These are phyloP conservation scores for Orbilia javanica DNA, from an alignment of 2,329 filamentous ascomycete genomes.

Conservation along the genomic window DNA sequence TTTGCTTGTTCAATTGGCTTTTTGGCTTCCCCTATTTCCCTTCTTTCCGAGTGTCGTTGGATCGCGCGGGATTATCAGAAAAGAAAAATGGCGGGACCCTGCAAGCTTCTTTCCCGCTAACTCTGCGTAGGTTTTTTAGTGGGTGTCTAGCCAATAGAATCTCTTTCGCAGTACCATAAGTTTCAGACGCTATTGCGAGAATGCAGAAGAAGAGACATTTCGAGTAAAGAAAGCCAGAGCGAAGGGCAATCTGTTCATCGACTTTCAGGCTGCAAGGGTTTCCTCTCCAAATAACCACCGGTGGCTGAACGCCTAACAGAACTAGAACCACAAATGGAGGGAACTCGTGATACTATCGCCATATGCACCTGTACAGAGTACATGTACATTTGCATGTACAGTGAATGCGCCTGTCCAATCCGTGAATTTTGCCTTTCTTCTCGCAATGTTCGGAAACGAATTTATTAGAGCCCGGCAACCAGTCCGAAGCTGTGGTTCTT, in stretches of 20 bases:
- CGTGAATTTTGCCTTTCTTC: not conserved
- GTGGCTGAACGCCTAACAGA: constrained; percentile 13
- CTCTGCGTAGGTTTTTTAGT: not conserved
- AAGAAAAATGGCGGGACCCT: not conserved
- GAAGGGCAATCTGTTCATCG: not conserved
- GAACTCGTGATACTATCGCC: not conserved
- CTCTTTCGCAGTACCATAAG: constrained; percentile 9
- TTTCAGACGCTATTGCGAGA: constrained; percentile 18
- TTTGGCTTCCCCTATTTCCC: constrained; percentile 43
- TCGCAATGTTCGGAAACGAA: constrained; percentile 4
- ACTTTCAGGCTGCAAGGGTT: constrained; percentile 17
- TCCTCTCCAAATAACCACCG: not conserved
- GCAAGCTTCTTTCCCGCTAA: not conserved
- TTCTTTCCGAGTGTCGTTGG: constrained; percentile 38
- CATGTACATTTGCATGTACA: too few relatives aligned
- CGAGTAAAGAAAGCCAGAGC: not conserved
- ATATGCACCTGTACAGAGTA: too few relatives aligned
- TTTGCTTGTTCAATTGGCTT: not conserved
- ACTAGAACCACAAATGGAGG: not conserved
- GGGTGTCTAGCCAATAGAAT: constrained; percentile 24
- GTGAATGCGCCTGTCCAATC: not conserved
- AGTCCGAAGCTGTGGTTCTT: not conserved
- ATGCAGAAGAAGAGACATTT: not conserved
- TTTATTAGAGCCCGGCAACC: constrained; percentile 4
- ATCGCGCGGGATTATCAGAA: constrained; percentile 29